Base-by-base conservation (phyloP, 2,329 filamentous ascomycete genomes). In the Pyricularia grisea region DNA sequence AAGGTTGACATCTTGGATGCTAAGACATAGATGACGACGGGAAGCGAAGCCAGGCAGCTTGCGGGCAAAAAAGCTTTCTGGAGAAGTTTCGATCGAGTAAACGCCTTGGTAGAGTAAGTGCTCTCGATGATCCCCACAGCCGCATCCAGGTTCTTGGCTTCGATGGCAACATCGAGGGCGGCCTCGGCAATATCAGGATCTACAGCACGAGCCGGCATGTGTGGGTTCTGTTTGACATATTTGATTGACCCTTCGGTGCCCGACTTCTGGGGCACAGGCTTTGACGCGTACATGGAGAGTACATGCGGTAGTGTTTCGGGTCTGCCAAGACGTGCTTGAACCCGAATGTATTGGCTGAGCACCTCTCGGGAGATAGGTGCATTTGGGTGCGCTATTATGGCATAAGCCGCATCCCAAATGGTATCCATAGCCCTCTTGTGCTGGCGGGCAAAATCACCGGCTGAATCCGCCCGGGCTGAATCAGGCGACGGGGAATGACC, bases 201-300 rank as follows among this genome's bases (percentile, higher is more conserved):
- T 31, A 98, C 87, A 12, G 93, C 93, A 75, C 88, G 90, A 69
- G 88, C 84, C 64, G 89, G 83, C 65, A 86, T 84, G 71, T 90
- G 88, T 20, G 93, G 90, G 61, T 91, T 92, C 61, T 87, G 87
- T 67, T 83, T 77, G 60, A 81, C 82, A 75, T 89, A 92, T 20
- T 14, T 68, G 68, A 92, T 68, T 20, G 67, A 23, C 17, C 65
- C 33, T 17, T 33, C 65, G 11, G 28, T 50, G 11, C 17, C 67
- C 6, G 27, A 17, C 33, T n/a, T 30, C 71, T 80, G 80, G 2
- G 93, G 91, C 71, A 88, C 82, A 11, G 92, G 90, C 79, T 98
- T 99, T 73, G 87, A 87, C 66, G 92, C 92, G 77, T 94, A 98
- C 68, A 97, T 84, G 69, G 89, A 82, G 75, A 99, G 90, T 61